These are phyloP conservation scores for Metschnikowia cubensis DNA, from an alignment of 805 yeast genomes.

Conservation along the genomic window DNA sequence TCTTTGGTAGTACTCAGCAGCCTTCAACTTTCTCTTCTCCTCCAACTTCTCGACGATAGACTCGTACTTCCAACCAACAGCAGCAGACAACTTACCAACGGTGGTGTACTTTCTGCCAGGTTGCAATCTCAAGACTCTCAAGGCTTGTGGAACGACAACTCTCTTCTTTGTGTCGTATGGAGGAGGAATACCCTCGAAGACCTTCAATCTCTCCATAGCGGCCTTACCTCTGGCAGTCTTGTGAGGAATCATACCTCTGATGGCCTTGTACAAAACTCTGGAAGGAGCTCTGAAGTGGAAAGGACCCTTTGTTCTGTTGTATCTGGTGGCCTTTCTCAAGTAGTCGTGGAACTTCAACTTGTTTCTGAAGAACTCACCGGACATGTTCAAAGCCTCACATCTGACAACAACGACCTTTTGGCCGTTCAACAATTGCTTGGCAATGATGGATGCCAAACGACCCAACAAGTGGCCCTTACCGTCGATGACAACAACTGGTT, in stretches of 20 bases:
- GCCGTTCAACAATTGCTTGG: conserved; percentile 97
- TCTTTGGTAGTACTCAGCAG: conserved; percentile 98
- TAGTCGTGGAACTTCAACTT: conserved; percentile 99
- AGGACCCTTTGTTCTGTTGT: conserved; percentile 98
- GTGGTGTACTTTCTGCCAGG: conserved; percentile 99
- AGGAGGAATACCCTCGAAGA: conserved; percentile 99
- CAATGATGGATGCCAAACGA: conserved; percentile 97
- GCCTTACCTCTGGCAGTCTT: conserved; percentile 99
- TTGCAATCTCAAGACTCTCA: conserved; percentile 97
- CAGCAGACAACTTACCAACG: conserved; percentile 90
- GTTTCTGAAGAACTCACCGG: conserved; percentile 99
- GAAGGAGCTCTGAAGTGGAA: conserved; percentile 99
- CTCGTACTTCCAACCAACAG: conserved; percentile 99
- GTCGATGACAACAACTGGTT: conserved; percentile 97
- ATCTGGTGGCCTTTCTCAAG: conserved; percentile 98
- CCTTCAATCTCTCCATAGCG: conserved; percentile 98
- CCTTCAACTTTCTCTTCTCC: conserved; percentile 98
- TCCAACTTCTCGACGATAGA: conserved; percentile 95
- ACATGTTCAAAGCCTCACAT: conserved; percentile 95
- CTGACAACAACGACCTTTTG: conserved; percentile 97
- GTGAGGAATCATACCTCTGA: conserved; percentile 99
- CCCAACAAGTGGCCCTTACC: conserved; percentile 99
- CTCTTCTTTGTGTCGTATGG: conserved; percentile 99
- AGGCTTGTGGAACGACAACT: conserved; percentile 99
- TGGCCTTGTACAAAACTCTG: conserved; percentile 98